Conservation (phyloP, 169 alveolate genomes). For the Plasmodium relictum region DNA sequence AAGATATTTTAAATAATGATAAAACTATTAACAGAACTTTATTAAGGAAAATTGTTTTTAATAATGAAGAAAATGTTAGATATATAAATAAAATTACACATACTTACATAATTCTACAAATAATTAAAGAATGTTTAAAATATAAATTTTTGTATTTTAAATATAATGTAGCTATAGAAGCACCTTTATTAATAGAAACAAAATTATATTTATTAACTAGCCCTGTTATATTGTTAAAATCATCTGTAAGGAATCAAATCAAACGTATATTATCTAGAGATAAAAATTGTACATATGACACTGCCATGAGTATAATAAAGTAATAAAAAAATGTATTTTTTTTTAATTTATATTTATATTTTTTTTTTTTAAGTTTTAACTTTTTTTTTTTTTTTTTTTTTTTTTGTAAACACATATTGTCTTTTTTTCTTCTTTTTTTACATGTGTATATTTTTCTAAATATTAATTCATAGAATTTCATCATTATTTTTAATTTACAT, state of each 20-base stretch:
- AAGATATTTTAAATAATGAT: slow-evolving; percentile 79
- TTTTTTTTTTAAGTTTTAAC: too few species aligned
- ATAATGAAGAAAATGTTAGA: slow-evolving; percentile 80
- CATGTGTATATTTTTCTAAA: too few species aligned
- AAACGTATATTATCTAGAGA: slow-evolving; percentile 81
- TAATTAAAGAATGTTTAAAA: slow-evolving; percentile 83
- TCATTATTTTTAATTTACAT: too few species aligned
- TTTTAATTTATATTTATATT: too few species aligned
- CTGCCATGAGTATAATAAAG: slow-evolving; percentile 83
- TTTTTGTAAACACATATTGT: too few species aligned
- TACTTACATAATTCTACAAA: slow-evolving; percentile 80
- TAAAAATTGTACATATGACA: slow-evolving; percentile 78
- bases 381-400: too few species aligned
- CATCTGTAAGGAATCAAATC: slow-evolving; percentile 81
- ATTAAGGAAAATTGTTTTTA: slow-evolving; percentile 84
- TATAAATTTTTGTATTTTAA: slow-evolving; percentile 79
- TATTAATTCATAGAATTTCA: too few species aligned
- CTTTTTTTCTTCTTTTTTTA: too few species aligned
- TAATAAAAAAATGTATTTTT: slow-evolving; percentile 16
- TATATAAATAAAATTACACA: slow-evolving; percentile 83
- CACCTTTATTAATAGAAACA: slow-evolving; percentile 86
- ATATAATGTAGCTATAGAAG: slow-evolving; percentile 82
- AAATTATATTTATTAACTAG: slow-evolving; percentile 81
- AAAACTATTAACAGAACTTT: slow-evolving; percentile 83
- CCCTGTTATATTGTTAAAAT: slow-evolving; percentile 81